Percentiles rank a stretch among this genome's conserved stretches.
phyloP scores from a whole-genome alignment of 352 stramenopile species.

The Stramenopiles sp. region DNA sequence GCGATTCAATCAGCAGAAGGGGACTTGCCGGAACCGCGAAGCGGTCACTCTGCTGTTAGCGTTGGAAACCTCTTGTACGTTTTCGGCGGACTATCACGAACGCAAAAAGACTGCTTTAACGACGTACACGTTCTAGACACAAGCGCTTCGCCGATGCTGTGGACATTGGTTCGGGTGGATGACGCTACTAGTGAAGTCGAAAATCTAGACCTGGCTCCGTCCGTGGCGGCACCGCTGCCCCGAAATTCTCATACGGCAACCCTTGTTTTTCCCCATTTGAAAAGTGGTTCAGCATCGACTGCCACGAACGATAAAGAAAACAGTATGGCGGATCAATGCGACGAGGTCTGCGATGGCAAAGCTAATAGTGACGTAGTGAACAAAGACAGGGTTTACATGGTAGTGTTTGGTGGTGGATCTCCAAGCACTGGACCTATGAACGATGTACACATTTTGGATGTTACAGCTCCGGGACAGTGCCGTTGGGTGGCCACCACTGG shows the following conservation, averaged over 20 bases:
- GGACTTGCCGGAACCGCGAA: neutral
- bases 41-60: neutral
- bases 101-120: conserved; percentile 4
- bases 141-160: no score
- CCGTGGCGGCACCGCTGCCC: neutral
- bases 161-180: no score
- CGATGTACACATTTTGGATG: conserved; percentile 10
- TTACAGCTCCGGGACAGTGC: neutral
- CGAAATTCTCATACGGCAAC: conserved; percentile 4
- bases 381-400: neutral
- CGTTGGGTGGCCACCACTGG: no score
- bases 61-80: neutral
- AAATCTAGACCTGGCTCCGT: no score
- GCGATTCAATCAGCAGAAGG: neutral
- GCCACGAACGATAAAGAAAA: conserved; percentile 3
- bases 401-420: conserved; percentile 9
- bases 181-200: no score
- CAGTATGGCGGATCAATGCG: neutral
- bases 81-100: neutral
- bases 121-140: conserved; percentile 6
- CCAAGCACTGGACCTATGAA: conserved; percentile 6
- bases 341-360: neutral
- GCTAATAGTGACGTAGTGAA: neutral
- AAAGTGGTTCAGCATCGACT: no score
- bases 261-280: neutral